A percentile compares a stretch with the other conserved stretches of the same genome.
Evolutionary conservation across 106 monocot species (phyloP).

Genomic region (Allium cepa): DNA sequence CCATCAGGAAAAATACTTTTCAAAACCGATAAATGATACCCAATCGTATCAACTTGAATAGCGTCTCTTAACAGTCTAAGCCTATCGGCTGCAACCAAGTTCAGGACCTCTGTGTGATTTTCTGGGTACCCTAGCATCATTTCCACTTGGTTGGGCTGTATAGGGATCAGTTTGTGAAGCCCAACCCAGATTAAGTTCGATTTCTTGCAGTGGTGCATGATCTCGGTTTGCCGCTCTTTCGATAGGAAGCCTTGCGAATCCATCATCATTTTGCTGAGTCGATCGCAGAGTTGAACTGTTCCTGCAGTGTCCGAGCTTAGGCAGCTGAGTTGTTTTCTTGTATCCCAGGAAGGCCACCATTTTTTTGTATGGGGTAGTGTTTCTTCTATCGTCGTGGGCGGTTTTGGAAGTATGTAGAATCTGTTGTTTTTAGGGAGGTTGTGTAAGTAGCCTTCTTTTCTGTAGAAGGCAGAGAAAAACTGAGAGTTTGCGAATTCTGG

Average conservation of each 20-base stretch:
- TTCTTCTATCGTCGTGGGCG: conserved; percentile 65
- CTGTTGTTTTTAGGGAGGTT: conserved; percentile 59
- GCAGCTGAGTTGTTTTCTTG: conserved; percentile 61
- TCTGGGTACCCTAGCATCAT: conserved; percentile 59
- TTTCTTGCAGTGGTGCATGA: conserved; percentile 69
- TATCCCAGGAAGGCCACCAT: conserved; percentile 97
- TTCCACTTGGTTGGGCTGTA: conserved; percentile 64
- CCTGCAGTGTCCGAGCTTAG: conserved; percentile 33
- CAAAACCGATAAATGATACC: conserved; percentile 57
- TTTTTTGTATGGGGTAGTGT: conserved; percentile 56
- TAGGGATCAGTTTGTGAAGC: conserved; percentile 37
- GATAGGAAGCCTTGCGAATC: conserved; percentile 57
- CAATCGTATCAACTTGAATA: conserved; percentile 77
- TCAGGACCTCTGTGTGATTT: conserved; percentile 38
- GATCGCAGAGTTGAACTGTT: conserved; percentile 35
- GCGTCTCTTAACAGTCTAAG: conserved; percentile 35
- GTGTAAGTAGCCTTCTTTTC: conserved; percentile 85
- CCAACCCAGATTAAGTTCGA: conserved; percentile 76
- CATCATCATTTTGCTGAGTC: conserved; percentile 45
- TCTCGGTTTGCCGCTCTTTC: conserved; percentile 47
- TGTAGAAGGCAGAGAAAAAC: conserved; percentile 71
- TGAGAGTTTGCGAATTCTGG: conserved; percentile 58
- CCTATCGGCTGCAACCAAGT: conserved; percentile 28
- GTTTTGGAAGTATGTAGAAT: conserved; percentile 32
- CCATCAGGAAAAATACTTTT: conserved; percentile 60